Evolutionary conservation across 306 rosid species (phyloP).

Genomic region (Pyrus communis): DNA sequence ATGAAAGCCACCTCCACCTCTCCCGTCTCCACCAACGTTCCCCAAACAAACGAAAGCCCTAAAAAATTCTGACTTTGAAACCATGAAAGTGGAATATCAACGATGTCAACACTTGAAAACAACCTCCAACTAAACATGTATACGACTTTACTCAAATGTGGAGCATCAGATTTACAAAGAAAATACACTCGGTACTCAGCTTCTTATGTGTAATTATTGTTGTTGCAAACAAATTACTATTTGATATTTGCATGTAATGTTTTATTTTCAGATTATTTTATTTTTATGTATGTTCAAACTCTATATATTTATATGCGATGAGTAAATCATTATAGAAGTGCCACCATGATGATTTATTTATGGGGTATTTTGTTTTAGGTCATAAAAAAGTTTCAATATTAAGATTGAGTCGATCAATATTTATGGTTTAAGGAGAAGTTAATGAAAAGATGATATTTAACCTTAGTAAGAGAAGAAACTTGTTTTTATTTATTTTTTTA

Average conservation of each 20-base stretch:
- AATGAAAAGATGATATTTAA: too few species aligned
- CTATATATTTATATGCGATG: too few species aligned
- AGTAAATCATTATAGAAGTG: too few species aligned
- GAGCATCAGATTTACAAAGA: not conserved
- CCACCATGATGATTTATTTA: too few species aligned
- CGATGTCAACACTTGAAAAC: not conserved
- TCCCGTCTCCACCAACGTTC: not conserved
- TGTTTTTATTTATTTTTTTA: too few species aligned
- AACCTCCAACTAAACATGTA: not conserved
- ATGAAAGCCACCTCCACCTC: not conserved
- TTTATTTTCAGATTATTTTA: too few species aligned
- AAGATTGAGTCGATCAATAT: not conserved
- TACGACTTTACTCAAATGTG: not conserved
- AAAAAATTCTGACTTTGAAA: not conserved
- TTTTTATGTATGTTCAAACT: not conserved
- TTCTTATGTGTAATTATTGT: too few species aligned
- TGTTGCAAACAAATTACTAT: too few species aligned
- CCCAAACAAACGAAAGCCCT: not conserved
- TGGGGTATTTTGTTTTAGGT: not conserved
- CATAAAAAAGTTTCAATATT: not conserved
- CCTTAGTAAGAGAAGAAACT: too few species aligned
- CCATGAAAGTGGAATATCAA: not conserved
- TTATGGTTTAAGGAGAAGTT: not conserved
- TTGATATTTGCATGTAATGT: too few species aligned
- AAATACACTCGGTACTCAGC: too few species aligned